phyloP scores from a whole-genome alignment of 768 basidiomycete genomes.

The Kwoniella newhampshirensis region DNA sequence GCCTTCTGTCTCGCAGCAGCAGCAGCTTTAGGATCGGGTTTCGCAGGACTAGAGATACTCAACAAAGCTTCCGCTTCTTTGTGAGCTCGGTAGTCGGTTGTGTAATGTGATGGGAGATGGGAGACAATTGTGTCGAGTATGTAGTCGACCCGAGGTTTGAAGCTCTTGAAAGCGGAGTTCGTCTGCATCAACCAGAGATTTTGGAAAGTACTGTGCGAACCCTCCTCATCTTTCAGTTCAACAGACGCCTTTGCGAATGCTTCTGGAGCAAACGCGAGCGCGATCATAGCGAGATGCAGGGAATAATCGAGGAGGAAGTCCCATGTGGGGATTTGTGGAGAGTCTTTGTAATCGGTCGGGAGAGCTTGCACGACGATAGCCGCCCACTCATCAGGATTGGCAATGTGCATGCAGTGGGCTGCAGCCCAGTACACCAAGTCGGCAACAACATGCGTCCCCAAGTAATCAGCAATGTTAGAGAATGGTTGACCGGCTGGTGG shows the following conservation, averaged over 20 bases:
- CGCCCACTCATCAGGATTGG: conserved; percentile 29
- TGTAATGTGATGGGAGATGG: conserved; percentile 63
- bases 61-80: conserved; percentile 17
- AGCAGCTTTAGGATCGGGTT: conserved; percentile 23
- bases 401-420: conserved; percentile 35
- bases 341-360: conserved; percentile 19
- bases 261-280: conserved; percentile 67
- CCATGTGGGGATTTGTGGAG: conserved; percentile 50
- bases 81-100: conserved; percentile 31
- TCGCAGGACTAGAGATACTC: conserved; percentile 4
- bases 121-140: conserved; percentile 65
- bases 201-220: conserved; percentile 51
- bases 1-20: conserved; percentile 68
- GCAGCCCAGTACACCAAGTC: conserved; percentile 78
- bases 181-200: conserved; percentile 75
- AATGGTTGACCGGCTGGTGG: conserved; percentile 64
- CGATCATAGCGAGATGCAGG: conserved; percentile 81
- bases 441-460: conserved; percentile 69
- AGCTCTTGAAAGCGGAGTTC: conserved; percentile 68
- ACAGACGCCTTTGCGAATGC: conserved; percentile 65
- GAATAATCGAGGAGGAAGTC: conserved; percentile 89
- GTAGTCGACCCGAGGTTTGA: conserved; percentile 72
- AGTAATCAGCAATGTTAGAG: conserved; percentile 62
- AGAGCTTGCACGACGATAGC: conserved; percentile 14
- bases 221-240: conserved; percentile 51